A percentile compares a stretch with the other conserved stretches of the same genome.
Evolutionary conservation across 169 alveolate species (phyloP).

Genomic region (Cryptosporidium meleagridis): DNA sequence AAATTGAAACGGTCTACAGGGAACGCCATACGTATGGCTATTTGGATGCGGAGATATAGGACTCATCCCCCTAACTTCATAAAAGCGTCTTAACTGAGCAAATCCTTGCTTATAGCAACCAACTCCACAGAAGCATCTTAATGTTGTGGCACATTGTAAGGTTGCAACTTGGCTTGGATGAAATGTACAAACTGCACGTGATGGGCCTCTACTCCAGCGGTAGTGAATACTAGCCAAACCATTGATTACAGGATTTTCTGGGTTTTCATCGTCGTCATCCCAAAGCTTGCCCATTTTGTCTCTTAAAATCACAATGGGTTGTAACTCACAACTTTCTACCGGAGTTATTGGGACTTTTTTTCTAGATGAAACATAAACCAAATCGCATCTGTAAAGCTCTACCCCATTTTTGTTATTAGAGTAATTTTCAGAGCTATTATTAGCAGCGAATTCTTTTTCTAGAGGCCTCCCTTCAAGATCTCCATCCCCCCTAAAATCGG

Average conservation of each 20-base stretch:
- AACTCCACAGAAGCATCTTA: conserved; percentile 82
- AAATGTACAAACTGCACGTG: conserved; percentile 84
- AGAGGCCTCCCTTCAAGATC: conserved; percentile 18
- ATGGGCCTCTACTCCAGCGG: conserved; percentile 85
- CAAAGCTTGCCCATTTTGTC: conserved; percentile 79
- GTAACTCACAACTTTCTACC: conserved; percentile 84
- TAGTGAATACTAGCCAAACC: conserved; percentile 78
- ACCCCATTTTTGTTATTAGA: conserved; percentile 15
- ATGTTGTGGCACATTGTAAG: conserved; percentile 82
- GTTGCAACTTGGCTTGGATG: conserved; percentile 82
- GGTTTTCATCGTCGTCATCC: conserved; percentile 77
- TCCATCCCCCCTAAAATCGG: neutral
- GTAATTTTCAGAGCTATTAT: neutral
- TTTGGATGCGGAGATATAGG: conserved; percentile 82
- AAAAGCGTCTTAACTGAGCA: conserved; percentile 81
- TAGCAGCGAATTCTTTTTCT: neutral
- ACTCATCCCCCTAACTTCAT: conserved; percentile 78
- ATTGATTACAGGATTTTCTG: conserved; percentile 74
- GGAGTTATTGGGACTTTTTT: conserved; percentile 81
- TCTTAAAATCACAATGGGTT: conserved; percentile 82
- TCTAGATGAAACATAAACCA: conserved; percentile 78
- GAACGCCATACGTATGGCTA: conserved; percentile 83
- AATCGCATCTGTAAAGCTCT: conserved; percentile 77
- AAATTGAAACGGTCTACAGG: conserved; percentile 83
- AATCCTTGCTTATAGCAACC: conserved; percentile 81